Evolutionary conservation across 2,329 filamentous ascomycete genomes (phyloP), one percentile per base, ranked within the genome.

Genomic region (Trichoderma sp.): DNA sequence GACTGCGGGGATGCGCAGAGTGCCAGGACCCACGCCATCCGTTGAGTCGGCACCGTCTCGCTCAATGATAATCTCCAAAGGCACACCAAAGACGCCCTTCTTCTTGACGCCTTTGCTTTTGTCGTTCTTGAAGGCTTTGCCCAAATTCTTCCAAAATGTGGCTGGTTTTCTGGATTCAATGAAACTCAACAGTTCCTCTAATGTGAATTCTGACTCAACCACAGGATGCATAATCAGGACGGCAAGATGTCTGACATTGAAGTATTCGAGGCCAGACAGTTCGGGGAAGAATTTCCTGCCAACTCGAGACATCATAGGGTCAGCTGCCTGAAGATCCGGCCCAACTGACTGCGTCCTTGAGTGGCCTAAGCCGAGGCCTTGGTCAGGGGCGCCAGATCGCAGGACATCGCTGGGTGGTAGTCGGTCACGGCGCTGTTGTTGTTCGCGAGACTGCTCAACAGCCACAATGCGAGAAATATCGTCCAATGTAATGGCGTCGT

Each of bases 61-160:
- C 75, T 99, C 96, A 56, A 98, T 91, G 63, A 99, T 91, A 47
- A 92, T 85, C 74, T 99, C 96, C 26, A 99, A 84, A 3, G 92
- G 91, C 32, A 98, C 93, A 51, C 95, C 94, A 79, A 99, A 99
- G 28, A 97, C 91, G 53, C 94, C 95, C 85, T 97, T 97, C 84
- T 97, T 97, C 84, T 97, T 97, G 75, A 89, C 88, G 36, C 83
- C 88, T 80, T 95, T 94, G 76, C 85, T 88, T 76, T 90, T 92
- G 76, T 96, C 93, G 76, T 93, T 94, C 81, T 95, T 96, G 82
- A 98, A 97, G 1, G 95, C 95, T 80, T 98, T 97, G 74, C 95
- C 95, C 74, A 99, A 95, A 77, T 98, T 98, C 81, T 95, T 96
- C 96, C 96, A 99, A 82, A 99, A 97, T 0, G 93, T 98, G 28